Conservation (phyloP, 257 asterid genomes). For the Lavandula angustifolia region DNA sequence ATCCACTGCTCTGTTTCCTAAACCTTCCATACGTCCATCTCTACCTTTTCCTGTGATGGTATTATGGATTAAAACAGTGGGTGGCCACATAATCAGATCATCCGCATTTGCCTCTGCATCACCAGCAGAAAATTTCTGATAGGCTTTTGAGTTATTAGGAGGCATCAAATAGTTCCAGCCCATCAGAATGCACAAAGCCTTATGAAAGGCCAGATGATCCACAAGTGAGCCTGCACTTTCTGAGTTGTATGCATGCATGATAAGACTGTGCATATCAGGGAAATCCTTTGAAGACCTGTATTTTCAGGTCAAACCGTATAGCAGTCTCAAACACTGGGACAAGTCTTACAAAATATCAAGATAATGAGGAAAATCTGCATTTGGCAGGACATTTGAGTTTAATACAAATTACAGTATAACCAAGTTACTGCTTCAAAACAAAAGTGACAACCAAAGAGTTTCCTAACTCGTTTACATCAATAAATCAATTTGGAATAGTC, state of each 20-base stretch:
- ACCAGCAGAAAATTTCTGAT: constrained; percentile 71
- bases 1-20: constrained; percentile 97
- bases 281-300: constrained; percentile 85
- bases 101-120: constrained; percentile 72
- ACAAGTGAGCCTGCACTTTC: constrained; percentile 62
- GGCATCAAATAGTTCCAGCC: constrained; percentile 85
- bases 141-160: constrained; percentile 84
- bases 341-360: constrained; percentile 33
- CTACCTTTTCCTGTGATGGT: constrained; percentile 80
- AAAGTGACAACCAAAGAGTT: too few relatives aligned
- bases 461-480: too few relatives aligned
- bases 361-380: constrained; percentile 26
- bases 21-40: constrained; percentile 93
- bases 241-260: constrained; percentile 81
- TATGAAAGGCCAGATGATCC: constrained; percentile 93
- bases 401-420: constrained; percentile 5
- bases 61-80: constrained; percentile 84
- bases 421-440: constrained; percentile 1
- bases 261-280: constrained; percentile 78
- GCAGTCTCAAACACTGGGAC: constrained; percentile 43
- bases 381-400: constrained; percentile 17
- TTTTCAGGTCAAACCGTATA: constrained; percentile 57
- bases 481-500: constrained; percentile 1
- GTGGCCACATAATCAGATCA: constrained; percentile 97
- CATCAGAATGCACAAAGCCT: constrained; percentile 89